phyloP scores from a whole-genome alignment of 441 rosid genomes.

The Pelargonium cotyledonis region DNA sequence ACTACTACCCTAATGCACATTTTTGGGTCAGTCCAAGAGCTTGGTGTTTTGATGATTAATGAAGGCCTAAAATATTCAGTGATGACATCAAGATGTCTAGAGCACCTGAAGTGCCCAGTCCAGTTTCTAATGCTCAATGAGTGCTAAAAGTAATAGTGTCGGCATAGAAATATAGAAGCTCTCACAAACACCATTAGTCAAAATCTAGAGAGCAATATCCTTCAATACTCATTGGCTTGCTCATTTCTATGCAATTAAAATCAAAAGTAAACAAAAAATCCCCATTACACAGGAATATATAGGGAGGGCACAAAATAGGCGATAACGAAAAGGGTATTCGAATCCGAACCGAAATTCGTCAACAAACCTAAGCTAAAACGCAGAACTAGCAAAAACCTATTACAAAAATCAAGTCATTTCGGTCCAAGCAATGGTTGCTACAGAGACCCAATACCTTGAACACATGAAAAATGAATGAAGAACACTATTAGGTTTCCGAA shows the following conservation, averaged over 20 bases:
- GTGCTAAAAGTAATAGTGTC: not conserved
- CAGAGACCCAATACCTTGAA: constrained; percentile 3
- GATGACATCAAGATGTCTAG: not conserved
- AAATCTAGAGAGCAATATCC: not conserved
- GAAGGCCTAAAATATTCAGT: not conserved
- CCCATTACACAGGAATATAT: not conserved
- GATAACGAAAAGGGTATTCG: not conserved
- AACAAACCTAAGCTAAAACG: constrained; percentile 2
- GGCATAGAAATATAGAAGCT: not conserved
- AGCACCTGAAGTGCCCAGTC: not conserved
- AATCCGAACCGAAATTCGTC: not conserved
- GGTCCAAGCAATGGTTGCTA: not conserved
- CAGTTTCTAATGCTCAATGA: not conserved
- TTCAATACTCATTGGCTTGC: not conserved
- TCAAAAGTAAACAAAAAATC: not conserved
- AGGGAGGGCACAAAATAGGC: not conserved
- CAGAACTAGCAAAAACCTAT: not conserved
- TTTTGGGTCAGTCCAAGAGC: not conserved
- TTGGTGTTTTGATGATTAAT: not conserved
- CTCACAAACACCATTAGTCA: not conserved
- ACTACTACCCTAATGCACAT: not conserved
- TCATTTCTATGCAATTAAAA: not conserved
- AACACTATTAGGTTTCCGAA: not conserved
- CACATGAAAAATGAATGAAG: not conserved
- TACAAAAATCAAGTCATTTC: constrained; percentile 1